phyloP scores from a whole-genome alignment of 352 stramenopile genomes.

The Globisporangium carolinianum region DNA sequence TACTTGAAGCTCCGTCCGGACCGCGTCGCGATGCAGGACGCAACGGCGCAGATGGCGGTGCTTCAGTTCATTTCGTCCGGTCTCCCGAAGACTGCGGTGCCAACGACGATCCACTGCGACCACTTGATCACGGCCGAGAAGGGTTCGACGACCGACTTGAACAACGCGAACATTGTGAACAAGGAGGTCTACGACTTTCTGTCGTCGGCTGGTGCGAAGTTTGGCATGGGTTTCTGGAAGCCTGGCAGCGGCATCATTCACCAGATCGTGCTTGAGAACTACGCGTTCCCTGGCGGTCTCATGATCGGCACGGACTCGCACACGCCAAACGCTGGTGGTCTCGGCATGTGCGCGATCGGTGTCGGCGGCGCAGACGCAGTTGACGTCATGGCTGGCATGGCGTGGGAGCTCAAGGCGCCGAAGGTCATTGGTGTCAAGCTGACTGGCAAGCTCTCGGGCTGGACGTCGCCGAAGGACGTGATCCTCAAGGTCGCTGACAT shows the following conservation, averaged over 20 bases:
- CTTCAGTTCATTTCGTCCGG: slow-evolving; percentile 94
- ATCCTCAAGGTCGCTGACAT: slow-evolving; percentile 94
- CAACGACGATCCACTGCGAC: slow-evolving; percentile 93
- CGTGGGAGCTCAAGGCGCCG: slow-evolving; percentile 93
- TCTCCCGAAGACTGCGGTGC: slow-evolving; percentile 89
- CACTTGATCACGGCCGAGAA: slow-evolving; percentile 94
- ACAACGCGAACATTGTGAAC: slow-evolving; percentile 86
- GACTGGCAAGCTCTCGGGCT: slow-evolving; percentile 89
- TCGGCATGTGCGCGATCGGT: slow-evolving; percentile 92
- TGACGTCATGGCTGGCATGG: slow-evolving; percentile 92
- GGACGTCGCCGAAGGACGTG: slow-evolving; percentile 92
- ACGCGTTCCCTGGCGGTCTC: slow-evolving; percentile 91
- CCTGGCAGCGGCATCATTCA: slow-evolving; percentile 92
- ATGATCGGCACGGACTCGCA: slow-evolving; percentile 95
- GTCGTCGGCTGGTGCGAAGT: slow-evolving; percentile 88
- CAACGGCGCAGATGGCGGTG: slow-evolving; percentile 92
- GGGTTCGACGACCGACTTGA: slow-evolving; percentile 81
- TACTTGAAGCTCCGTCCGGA: slow-evolving; percentile 92
- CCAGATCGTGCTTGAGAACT: slow-evolving; percentile 94
- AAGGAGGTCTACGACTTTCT: slow-evolving; percentile 93
- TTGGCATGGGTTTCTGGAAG: slow-evolving; percentile 94
- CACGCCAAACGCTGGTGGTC: slow-evolving; percentile 89
- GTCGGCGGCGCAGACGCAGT: slow-evolving; percentile 90
- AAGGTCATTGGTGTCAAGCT: slow-evolving; percentile 94
- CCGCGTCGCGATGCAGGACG: slow-evolving; percentile 93